Conservation (phyloP, 2,329 filamentous ascomycete genomes). For the Drechslerella dactyloides region DNA sequence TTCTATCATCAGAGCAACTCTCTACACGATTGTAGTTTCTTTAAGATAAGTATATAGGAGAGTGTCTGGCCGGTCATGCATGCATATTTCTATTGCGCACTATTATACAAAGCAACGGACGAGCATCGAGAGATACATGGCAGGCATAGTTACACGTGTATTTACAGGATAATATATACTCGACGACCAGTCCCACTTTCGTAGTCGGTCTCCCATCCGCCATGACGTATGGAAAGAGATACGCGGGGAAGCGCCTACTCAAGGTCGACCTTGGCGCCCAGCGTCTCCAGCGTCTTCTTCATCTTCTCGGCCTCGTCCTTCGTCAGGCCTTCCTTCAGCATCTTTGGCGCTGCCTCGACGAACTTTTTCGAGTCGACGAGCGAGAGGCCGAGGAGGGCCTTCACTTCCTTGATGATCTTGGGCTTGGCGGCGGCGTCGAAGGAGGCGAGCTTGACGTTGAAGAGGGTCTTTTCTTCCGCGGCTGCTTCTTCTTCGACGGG, state of each 20-base stretch:
- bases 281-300: constrained; percentile 86
- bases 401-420: constrained; percentile 99
- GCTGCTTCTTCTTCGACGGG: constrained; percentile 87
- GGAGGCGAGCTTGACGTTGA: constrained; percentile 90
- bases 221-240: neutral
- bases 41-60: neutral
- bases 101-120: constrained; percentile 49
- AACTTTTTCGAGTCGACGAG: constrained; percentile 99
- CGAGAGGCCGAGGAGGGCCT: constrained; percentile 89
- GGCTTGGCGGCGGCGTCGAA: constrained; percentile 90
- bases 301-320: constrained; percentile 99
- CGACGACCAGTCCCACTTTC: neutral
- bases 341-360: constrained; percentile 95
- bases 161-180: constrained; percentile 23
- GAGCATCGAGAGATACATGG: neutral
- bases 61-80: constrained; percentile 6
- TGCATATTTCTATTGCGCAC: constrained; percentile 42
- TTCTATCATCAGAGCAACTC: too few relatives aligned
- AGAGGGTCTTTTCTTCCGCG: constrained; percentile 91
- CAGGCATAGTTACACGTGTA: constrained; percentile 37
- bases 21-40: too few relatives aligned
- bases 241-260: constrained; percentile 67
- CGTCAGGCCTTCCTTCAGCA: constrained; percentile 97
- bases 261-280: constrained; percentile 88
- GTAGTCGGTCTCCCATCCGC: neutral